These are phyloP conservation scores for Solanum commersonii DNA, from an alignment of 257 asterid genomes.

Conservation along the genomic window DNA sequence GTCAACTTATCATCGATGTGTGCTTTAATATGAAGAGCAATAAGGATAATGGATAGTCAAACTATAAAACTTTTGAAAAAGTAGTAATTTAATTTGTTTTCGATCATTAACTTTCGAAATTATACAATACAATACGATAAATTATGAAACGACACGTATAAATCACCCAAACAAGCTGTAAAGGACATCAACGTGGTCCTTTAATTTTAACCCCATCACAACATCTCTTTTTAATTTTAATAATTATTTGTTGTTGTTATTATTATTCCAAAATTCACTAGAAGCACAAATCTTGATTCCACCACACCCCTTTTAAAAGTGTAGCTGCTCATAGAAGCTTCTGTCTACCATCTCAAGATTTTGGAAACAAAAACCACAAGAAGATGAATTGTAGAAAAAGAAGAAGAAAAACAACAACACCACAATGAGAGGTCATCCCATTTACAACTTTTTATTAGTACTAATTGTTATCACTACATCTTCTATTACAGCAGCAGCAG, in stretches of 20 bases:
- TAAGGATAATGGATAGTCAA: too few species aligned
- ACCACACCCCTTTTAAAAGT: neutral
- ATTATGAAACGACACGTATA: neutral
- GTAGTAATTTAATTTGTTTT: neutral
- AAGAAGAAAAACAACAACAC: neutral
- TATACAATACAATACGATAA: neutral
- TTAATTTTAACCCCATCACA: neutral
- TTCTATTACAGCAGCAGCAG: neutral
- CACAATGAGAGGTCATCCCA: constrained; percentile 16
- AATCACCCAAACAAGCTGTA: neutral
- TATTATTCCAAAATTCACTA: neutral
- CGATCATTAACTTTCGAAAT: neutral
- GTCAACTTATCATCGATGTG: neutral
- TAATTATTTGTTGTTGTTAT: neutral
- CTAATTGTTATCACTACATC: neutral
- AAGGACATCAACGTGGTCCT: neutral
- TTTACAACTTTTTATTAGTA: constrained; percentile 16
- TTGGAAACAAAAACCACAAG: neutral
- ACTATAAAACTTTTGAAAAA: neutral
- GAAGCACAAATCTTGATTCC: neutral
- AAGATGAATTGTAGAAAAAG: neutral
- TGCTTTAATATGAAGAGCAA: too few species aligned
- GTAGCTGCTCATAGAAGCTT: neutral
- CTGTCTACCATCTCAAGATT: neutral
- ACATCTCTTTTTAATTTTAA: neutral